Evolutionary conservation across 2,329 filamentous ascomycete genomes (phyloP).

Genomic region (Ascomycota sp.): DNA sequence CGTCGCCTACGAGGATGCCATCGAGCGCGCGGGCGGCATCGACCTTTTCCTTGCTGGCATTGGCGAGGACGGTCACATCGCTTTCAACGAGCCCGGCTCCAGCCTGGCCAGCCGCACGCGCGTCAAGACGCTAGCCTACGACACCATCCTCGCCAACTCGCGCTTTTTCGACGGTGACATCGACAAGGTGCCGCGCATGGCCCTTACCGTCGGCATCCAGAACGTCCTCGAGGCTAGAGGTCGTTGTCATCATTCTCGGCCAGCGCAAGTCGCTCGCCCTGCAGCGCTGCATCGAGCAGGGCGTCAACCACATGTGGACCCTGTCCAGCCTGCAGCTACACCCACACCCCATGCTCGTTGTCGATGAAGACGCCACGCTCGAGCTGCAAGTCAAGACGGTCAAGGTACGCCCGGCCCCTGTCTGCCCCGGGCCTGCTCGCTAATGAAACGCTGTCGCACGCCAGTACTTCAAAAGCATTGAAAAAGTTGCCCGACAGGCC

Average conservation of each 20-base stretch:
- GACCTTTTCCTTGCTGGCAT: conserved; percentile 75
- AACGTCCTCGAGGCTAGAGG: conserved; percentile 66
- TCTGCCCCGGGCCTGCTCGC: background rate
- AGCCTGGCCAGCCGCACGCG: conserved; percentile 58
- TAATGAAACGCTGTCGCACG: background rate
- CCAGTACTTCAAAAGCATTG: conserved; percentile 52
- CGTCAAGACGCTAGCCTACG: conserved; percentile 73
- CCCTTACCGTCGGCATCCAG: conserved; percentile 66
- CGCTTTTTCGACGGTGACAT: conserved; percentile 65
- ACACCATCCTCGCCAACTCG: conserved; percentile 71
- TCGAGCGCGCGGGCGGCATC: conserved; percentile 55
- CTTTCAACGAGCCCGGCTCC: conserved; percentile 78
- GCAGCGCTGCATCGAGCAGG: conserved; percentile 62
- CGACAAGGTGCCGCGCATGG: conserved; percentile 56
- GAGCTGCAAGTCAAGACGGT: conserved; percentile 58
- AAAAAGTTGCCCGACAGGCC: conserved; percentile 36
- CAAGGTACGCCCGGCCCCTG: conserved; percentile 20
- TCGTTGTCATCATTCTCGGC: conserved; percentile 65
- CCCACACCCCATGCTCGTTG: conserved; percentile 62
- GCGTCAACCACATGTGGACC: conserved; percentile 83
- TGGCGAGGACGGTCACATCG: conserved; percentile 71
- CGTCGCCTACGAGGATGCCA: conserved; percentile 58
- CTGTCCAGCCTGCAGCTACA: conserved; percentile 65
- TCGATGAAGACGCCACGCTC: conserved; percentile 60
- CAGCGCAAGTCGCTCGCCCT: conserved; percentile 64